Base-by-base conservation (phyloP, 208 protist species). In the Acanthamoeba healyi region DNA sequence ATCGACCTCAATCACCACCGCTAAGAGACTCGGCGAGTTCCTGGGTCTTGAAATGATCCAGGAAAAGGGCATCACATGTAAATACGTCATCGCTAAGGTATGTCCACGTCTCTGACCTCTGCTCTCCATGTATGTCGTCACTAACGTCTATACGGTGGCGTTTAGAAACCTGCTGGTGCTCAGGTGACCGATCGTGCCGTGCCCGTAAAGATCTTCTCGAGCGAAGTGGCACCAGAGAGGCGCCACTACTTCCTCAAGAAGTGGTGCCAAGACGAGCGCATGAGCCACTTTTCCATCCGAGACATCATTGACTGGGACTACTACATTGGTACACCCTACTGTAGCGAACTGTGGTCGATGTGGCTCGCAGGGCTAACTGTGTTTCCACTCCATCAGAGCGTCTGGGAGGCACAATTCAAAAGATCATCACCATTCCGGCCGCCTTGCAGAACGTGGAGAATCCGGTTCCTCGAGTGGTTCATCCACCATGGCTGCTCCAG, bases 351-450 rank as follows among this genome's bases (percentile, higher is more conserved):
- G 63, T 72, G 63, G 12, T 32, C n/a, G 63, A 72, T 72, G 19
- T 58, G 19, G 51, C n/a, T n/a, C n/a, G n/a, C n/a, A n/a, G n/a
- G 15, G 9, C 24, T 1, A 0, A 36, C 12, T n/a, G 44, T 19
- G 12, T 24, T 6, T 34, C 9, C 32, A 4, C 14, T 3, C 44
- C 34, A 29, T 61, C 49, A 42, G 97, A 98, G 6, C 98, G 99
- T 72, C 98, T 99, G 58, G 98, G 95, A 58, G 97, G 97, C 12
- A 98, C 98, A 63, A 99, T 99, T 86, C 99, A 99, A 96, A 99
- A 99, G 95, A 99, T 99, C 92, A 98, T 99, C 90, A 99, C 99
- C 12, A 99, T 99, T 94, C 99, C 99, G 2, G 99, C 99, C 7
- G 99, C 98, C 22, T 96, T 99, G 56, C 99, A 99, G 95, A 95